phyloP scores from a whole-genome alignment of 345 rosid genomes.

The Eucalyptus cloeziana region DNA sequence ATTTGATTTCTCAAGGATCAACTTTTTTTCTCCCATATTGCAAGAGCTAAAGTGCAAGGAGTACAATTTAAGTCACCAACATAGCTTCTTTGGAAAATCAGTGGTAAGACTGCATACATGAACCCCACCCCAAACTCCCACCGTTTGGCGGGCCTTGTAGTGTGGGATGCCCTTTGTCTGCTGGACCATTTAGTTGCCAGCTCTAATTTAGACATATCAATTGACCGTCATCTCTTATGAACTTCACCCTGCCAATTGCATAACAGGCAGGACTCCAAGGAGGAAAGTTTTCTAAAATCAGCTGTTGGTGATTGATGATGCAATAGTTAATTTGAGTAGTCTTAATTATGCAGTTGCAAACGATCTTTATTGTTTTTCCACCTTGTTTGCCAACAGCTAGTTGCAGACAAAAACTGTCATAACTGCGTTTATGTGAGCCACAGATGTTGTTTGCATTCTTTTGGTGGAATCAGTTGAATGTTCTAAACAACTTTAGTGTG shows the following conservation, averaged over 20 bases:
- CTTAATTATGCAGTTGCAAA: neutral
- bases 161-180: neutral
- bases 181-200: neutral
- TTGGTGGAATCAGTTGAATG: neutral
- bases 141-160: neutral
- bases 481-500: neutral
- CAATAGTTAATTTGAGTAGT: neutral
- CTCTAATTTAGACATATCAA: neutral
- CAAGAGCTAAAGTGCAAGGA: neutral
- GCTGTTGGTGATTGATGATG: neutral
- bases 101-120: neutral
- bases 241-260: neutral
- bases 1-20: neutral
- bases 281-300: neutral
- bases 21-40: neutral
- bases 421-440: neutral
- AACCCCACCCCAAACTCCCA: neutral
- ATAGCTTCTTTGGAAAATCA: neutral
- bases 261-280: neutral
- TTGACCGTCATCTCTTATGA: neutral
- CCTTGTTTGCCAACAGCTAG: neutral
- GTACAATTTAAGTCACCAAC: neutral
- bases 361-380: neutral
- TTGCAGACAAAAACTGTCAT: neutral
- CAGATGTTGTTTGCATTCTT: neutral